These are phyloP conservation scores for Aspergillaceae sp. DNA, from an alignment of 2,329 filamentous ascomycete species.

Conservation along the genomic window DNA sequence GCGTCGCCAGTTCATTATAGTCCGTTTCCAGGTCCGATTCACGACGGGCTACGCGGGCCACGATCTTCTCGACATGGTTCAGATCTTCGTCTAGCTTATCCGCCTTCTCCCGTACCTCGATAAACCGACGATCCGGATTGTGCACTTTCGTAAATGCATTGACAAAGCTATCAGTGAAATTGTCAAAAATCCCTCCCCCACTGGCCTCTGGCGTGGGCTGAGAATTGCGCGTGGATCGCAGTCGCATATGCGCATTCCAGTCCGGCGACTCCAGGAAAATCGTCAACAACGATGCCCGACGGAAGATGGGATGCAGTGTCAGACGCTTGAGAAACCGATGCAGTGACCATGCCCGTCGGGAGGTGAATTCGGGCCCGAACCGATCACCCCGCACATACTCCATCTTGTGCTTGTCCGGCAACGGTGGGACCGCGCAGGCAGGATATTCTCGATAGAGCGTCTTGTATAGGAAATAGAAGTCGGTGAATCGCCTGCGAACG, in stretches of 20 bases:
- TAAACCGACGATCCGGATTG: conserved; percentile 88
- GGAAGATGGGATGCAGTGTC: conserved; percentile 78
- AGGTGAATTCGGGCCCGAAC: conserved; percentile 87
- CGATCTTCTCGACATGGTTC: conserved; percentile 88
- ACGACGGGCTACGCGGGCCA: conserved; percentile 77
- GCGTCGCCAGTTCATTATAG: conserved; percentile 79
- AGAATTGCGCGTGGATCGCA: conserved; percentile 59
- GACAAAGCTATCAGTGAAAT: conserved; percentile 90
- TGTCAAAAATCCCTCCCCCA: conserved; percentile 71
- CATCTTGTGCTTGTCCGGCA: conserved; percentile 99
- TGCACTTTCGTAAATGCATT: conserved; percentile 96
- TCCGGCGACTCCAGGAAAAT: conserved; percentile 87
- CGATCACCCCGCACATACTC: conserved; percentile 95
- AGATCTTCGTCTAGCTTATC: conserved; percentile 89
- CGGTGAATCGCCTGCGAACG: conserved; percentile 87
- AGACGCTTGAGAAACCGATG: conserved; percentile 84
- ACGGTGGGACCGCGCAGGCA: conserved; percentile 81
- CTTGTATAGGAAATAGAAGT: conserved; percentile 96
- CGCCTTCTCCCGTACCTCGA: conserved; percentile 84
- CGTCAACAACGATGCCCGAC: conserved; percentile 71
- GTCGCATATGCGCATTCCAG: conserved; percentile 94
- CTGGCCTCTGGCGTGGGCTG: conserved; percentile 35
- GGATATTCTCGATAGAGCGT: conserved; percentile 79
- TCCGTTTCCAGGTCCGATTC: conserved; percentile 83
- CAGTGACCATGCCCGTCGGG: conserved; percentile 77